These are phyloP conservation scores for Pseudoperonospora humuli DNA, from an alignment of 352 stramenopile genomes.

Conservation along the genomic window DNA sequence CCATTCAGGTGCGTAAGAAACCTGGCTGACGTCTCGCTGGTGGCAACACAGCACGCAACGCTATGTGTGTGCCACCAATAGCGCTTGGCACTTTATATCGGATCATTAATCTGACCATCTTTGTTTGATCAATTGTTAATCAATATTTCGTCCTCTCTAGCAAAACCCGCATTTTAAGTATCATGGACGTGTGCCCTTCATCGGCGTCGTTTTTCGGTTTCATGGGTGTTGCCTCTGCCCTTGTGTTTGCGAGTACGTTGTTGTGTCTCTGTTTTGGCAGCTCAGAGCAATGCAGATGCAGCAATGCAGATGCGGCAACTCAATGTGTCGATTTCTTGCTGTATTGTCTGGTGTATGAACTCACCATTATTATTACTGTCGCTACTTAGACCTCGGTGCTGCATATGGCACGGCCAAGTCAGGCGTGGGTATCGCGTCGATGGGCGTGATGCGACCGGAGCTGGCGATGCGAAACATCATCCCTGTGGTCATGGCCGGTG, in stretches of 20 bases:
- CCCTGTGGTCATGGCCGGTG: conserved; percentile 97
- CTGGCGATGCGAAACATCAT: conserved; percentile 99
- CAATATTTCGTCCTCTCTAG: not conserved
- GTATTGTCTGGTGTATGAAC: not conserved
- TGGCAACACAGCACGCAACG: not conserved
- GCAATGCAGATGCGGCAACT: not conserved
- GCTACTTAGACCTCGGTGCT: conserved; percentile 86
- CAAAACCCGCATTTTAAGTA: conserved; percentile 10
- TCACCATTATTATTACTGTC: not conserved
- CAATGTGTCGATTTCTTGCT: not conserved
- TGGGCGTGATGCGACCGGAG: conserved; percentile 93
- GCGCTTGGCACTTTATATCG: not conserved
- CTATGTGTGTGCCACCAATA: not conserved
- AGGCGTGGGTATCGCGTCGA: conserved; percentile 94
- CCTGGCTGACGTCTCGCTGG: not conserved
- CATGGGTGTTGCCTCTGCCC: conserved; percentile 94
- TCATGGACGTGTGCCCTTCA: conserved; percentile 91
- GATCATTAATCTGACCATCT: conserved; percentile 8
- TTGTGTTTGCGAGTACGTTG: conserved; percentile 61
- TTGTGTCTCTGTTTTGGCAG: not conserved
- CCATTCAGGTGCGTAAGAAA: conserved; percentile 15
- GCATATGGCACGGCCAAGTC: conserved; percentile 97
- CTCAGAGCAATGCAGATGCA: not conserved
- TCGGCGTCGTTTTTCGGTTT: conserved; percentile 99
- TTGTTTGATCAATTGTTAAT: not conserved